These are phyloP conservation scores for Amauroascus verrucosus DNA, from an alignment of 2,329 filamentous ascomycete species.

Conservation along the genomic window DNA sequence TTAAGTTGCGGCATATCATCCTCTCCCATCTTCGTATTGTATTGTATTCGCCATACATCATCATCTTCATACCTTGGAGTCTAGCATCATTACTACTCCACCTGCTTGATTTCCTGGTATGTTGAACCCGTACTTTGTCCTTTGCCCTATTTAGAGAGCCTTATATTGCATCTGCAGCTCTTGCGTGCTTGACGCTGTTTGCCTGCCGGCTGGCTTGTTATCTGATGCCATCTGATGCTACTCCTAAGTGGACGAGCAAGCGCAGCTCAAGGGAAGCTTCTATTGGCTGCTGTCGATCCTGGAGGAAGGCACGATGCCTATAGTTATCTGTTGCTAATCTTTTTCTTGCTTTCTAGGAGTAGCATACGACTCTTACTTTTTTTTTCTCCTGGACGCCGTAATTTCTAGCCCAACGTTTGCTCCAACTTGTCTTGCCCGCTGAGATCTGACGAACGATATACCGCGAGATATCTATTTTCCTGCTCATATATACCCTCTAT, in stretches of 20 bases:
- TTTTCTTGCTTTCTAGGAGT: neutral
- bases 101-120: neutral
- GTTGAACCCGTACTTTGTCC: neutral
- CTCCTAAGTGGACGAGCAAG: neutral
- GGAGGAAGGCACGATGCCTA: neutral
- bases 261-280: neutral
- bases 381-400: neutral
- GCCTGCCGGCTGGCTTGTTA: neutral
- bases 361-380: neutral
- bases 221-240: neutral
- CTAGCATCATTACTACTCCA: neutral
- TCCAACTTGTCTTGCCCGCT: neutral
- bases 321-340: neutral
- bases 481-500: neutral
- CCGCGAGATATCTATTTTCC: neutral
- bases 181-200: neutral
- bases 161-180: neutral
- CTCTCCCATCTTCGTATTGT: constrained; percentile 1
- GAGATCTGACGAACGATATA: neutral
- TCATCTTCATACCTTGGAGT: neutral
- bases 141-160: neutral
- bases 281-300: neutral
- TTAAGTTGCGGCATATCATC: neutral
- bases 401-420: too few species aligned
- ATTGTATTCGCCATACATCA: constrained; percentile 7